Evolutionary conservation across 2,329 filamentous ascomycete genomes (phyloP), one percentile per base, ranked within the genome.

Genomic region (Colletotrichum orbiculare): DNA sequence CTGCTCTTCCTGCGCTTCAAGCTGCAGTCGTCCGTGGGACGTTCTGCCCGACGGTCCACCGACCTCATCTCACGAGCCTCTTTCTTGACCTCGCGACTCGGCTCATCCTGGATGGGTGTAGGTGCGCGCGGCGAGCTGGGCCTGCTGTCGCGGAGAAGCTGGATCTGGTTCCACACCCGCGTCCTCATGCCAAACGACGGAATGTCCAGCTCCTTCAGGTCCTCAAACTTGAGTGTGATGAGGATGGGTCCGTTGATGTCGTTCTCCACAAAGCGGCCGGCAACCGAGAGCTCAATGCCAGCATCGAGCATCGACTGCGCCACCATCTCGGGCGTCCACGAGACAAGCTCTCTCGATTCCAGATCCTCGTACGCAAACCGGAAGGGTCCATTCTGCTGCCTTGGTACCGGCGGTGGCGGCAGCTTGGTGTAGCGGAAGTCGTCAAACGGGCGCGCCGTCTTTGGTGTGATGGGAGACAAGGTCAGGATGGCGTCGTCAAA

Each of bases 241-340:
- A 98, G 82, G 60, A 98, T 92, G 5, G 89, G 85, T 12, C 95
- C 95, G 34, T 91, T 93, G 76, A 99, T 97, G 74, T 99, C 95
- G 76, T 99, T 96, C 72, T 91, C 87, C 67, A 94, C 85, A 73
- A 99, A 97, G 71, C 91, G 92, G 72, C 96, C 90, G 10, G 96
- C 90, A 54, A 95, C 85, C 7, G 85, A 81, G 55, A 88, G 81
- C 75, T 97, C 94, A 74, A 97, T 89, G 70, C 92, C 93, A 48
- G 89, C 87, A 75, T 93, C 88, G 73, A 90, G 87, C 93, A 97
- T 96, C 87, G 92, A 96, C 73, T 92, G 89, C 60, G 91, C 91
- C 47, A 96, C 92, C 79, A 93, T 90, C 73, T 89, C 85, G 3
- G 92, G 89, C 12, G 87, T 85, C 93, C 91, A 96, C 48, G 81